phyloP scores from a whole-genome alignment of 2,329 filamentous ascomycete genomes.

The Fusarium sp. region DNA sequence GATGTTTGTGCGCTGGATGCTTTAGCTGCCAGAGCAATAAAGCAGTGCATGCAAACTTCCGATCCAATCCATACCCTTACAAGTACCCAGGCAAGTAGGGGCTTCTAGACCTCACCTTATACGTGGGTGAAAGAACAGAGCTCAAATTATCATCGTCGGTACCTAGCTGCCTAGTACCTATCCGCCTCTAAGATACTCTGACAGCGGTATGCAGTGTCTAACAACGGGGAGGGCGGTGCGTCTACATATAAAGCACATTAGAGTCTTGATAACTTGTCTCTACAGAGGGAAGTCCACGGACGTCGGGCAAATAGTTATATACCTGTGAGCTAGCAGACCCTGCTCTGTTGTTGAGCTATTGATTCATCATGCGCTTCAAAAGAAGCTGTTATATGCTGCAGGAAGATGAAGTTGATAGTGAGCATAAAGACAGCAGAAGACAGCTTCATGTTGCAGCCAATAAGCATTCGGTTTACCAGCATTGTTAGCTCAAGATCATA shows the following conservation, averaged over 20 bases:
- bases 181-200: background rate
- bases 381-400: background rate
- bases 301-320: background rate
- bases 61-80: background rate
- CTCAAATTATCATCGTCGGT: constrained; percentile 11
- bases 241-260: background rate
- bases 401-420: background rate
- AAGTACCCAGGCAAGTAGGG: background rate
- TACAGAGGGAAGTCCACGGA: background rate
- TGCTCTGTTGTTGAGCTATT: background rate
- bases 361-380: background rate
- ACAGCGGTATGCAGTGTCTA: background rate
- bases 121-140: background rate
- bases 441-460: constrained; percentile 1
- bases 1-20: background rate
- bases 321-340: background rate
- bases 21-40: constrained; percentile 3
- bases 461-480: background rate
- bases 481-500: background rate
- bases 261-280: background rate
- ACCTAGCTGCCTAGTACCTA: no score
- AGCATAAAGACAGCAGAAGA: background rate
- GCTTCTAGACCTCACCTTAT: background rate
- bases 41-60: constrained; percentile 1
- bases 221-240: background rate